phyloP scores from a whole-genome alignment of 805 yeast species.

The Cyberlindnera japonica region DNA sequence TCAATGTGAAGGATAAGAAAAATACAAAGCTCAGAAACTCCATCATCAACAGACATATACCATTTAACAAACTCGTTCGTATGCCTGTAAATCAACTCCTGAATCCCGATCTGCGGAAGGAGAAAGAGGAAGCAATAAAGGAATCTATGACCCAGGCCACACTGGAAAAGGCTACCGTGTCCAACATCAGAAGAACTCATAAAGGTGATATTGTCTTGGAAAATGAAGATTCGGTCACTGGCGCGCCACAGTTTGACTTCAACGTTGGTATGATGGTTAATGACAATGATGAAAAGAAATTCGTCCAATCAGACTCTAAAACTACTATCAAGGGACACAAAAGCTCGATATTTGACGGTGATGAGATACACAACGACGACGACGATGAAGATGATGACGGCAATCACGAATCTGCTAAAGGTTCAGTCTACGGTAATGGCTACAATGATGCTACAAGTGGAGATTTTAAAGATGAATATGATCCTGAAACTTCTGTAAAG shows the following conservation, averaged over 20 bases:
- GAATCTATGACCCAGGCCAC: constrained; percentile 69
- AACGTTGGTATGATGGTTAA: constrained; percentile 30
- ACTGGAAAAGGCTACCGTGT: constrained; percentile 54
- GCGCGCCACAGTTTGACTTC: constrained; percentile 25
- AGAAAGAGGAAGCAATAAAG: constrained; percentile 67
- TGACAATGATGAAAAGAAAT: constrained; percentile 21
- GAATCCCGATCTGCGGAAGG: constrained; percentile 68
- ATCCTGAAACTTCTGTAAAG: no score
- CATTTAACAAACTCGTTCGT: constrained; percentile 55
- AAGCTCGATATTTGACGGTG: constrained; percentile 11
- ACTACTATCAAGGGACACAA: constrained; percentile 14
- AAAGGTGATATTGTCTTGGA: constrained; percentile 86
- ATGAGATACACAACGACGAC: constrained; percentile 11
- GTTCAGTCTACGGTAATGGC: not conserved
- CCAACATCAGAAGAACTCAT: constrained; percentile 74
- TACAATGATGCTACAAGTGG: no score
- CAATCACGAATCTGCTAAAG: not conserved
- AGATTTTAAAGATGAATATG: constrained; percentile 1
- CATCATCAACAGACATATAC: constrained; percentile 49
- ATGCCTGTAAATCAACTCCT: constrained; percentile 71
- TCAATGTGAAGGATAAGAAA: constrained; percentile 57
- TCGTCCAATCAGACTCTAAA: constrained; percentile 16
- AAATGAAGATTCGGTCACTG: constrained; percentile 31
- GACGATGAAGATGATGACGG: constrained; percentile 20
- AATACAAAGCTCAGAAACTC: constrained; percentile 55